Percentiles rank a stretch among this genome's conserved stretches.
phyloP scores from a whole-genome alignment of 768 basidiomycete genomes.

The Suillus hirtellus region DNA sequence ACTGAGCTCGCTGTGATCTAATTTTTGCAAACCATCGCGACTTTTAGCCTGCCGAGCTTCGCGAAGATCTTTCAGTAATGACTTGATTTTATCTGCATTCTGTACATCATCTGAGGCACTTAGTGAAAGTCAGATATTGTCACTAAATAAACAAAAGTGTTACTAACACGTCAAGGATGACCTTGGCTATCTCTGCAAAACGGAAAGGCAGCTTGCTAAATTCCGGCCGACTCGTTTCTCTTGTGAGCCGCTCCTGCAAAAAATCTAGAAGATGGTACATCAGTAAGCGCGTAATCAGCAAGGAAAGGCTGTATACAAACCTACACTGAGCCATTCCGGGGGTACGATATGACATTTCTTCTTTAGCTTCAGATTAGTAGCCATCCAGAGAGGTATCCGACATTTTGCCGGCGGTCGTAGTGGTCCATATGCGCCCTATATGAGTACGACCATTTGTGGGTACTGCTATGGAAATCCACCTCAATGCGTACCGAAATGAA shows the following conservation, averaged over 20 bases:
- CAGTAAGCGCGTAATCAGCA: not conserved
- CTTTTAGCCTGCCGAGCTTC: constrained; percentile 96
- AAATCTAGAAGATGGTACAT: constrained; percentile 54
- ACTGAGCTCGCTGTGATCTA: constrained; percentile 81
- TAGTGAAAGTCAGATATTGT: constrained; percentile 4
- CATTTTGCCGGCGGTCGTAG: constrained; percentile 84
- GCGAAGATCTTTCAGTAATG: constrained; percentile 89
- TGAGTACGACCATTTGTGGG: not conserved
- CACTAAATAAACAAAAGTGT: not conserved
- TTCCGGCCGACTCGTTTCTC: constrained; percentile 70
- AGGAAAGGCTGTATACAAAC: constrained; percentile 43
- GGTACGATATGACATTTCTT: constrained; percentile 92
- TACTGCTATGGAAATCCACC: constrained; percentile 2
- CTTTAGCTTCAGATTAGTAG: constrained; percentile 89
- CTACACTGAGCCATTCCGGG: constrained; percentile 86
- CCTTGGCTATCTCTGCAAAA: constrained; percentile 87
- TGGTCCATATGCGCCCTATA: constrained; percentile 89
- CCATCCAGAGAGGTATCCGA: constrained; percentile 95
- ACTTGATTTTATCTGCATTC: constrained; percentile 79
- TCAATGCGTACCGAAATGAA: constrained; percentile 69
- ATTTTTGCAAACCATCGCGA: constrained; percentile 74
- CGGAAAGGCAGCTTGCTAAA: constrained; percentile 86
- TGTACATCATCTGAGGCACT: constrained; percentile 92
- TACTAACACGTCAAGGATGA: constrained; percentile 90
- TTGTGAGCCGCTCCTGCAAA: constrained; percentile 69